Evolutionary conservation across 208 protist genomes (phyloP), one percentile per base, ranked within the genome.

Genomic region (Leishmania braziliensis): DNA sequence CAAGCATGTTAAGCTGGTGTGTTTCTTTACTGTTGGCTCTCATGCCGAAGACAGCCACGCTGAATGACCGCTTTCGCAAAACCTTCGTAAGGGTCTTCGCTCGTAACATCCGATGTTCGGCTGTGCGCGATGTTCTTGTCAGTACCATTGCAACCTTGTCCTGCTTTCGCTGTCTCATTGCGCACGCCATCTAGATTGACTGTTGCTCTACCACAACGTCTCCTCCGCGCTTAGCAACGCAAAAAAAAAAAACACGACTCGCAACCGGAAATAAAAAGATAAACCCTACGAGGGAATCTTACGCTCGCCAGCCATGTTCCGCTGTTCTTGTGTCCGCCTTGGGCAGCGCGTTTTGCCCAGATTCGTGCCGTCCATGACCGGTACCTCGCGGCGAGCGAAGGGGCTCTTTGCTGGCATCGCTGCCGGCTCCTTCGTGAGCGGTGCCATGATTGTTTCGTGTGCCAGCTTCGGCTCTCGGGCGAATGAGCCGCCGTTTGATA

Each of bases 401-500:
- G 83, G 82, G 16, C 53, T 90, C 58, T 82, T 75, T 36, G 75
- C 80, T 14, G 85, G 84, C 72, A 72, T 89, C 23, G 87, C 85
- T 26, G 83, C 76, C 26, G 85, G 87, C 53, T 75, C 82, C n/a
- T 33, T 87, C 62, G 62, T 86, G 20, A 84, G 87, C 39, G 87
- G 88, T 46, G 87, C 81, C 23, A 84, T 86, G 43, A 53, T 92
- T n/a, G 86, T 86, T 10, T 91, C 76, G 5, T 94, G 88, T 76
- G 83, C 60, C 48, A 50, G 65, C 39, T 56, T 72, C 54, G 75
- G 75, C 6, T 43, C 70, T 4, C 62, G 39, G 20, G 75, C 74
- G 20, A 70, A 85, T 74, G 76, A 84, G 43, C 90, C 92, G 2
- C 92, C 92, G 46, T 95, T 95, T 60, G 86, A 95, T 71, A 72